These are phyloP conservation scores for Termitomyces sp. DNA, from an alignment of 768 basidiomycete species.

Conservation along the genomic window DNA sequence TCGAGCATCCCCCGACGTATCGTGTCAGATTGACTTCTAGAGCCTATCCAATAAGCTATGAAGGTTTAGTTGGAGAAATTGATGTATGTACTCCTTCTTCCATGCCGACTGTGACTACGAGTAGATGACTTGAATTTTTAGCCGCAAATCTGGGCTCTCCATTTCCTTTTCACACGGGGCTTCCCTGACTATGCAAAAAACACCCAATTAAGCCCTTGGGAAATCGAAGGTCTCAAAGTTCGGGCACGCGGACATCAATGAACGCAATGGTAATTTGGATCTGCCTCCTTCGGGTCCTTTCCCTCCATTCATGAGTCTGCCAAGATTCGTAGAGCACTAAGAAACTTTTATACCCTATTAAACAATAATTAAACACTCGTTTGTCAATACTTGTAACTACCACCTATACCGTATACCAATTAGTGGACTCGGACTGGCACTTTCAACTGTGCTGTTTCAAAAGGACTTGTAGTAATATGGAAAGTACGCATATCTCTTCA, in stretches of 20 bases:
- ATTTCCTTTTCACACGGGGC: background rate
- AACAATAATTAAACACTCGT: background rate
- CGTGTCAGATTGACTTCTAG: background rate
- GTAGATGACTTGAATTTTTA: background rate
- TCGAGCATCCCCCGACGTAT: background rate
- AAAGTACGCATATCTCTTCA: background rate
- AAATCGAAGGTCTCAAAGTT: background rate
- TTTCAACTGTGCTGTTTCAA: background rate
- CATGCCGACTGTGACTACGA: background rate
- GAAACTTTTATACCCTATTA: background rate
- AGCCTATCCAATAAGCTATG: background rate
- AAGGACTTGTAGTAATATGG: background rate
- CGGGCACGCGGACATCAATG: background rate
- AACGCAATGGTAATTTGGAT: background rate
- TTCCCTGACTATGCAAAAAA: background rate
- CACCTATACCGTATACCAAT: too few relatives aligned
- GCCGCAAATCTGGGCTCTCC: background rate
- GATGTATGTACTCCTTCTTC: background rate
- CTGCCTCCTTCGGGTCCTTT: background rate
- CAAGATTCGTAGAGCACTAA: background rate
- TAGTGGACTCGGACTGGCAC: too few relatives aligned
- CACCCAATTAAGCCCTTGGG: background rate
- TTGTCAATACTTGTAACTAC: background rate
- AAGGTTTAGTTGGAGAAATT: constrained; percentile 2
- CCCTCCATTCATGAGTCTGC: background rate